Percentiles rank a stretch among this genome's conserved stretches.
Conservation (phyloP, 2,329 filamentous ascomycete species). For the Talaromyces amestolkiae region DNA sequence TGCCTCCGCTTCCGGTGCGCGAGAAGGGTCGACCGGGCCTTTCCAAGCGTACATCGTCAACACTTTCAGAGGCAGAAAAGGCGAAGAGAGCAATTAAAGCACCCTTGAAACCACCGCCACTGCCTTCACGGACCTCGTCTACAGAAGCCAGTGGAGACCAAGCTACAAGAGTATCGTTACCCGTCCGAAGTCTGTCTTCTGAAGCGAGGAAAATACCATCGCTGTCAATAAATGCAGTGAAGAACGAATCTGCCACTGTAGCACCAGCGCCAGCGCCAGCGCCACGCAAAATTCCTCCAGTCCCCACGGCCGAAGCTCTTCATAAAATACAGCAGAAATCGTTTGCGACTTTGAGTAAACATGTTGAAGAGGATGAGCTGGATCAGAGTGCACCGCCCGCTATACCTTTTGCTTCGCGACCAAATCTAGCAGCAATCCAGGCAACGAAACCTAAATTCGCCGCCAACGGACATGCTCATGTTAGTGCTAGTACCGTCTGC, state of each 20-base stretch:
- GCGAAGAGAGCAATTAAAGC: constrained; percentile 9
- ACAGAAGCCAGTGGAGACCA: background rate
- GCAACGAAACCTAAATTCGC: constrained; percentile 50
- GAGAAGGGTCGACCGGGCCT: constrained; percentile 26
- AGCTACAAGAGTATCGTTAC: constrained; percentile 4
- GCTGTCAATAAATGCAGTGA: constrained; percentile 18
- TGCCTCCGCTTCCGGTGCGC: constrained; percentile 55
- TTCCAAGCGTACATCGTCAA: constrained; percentile 23
- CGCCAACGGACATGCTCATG: constrained; percentile 20
- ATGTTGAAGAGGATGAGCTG: constrained; percentile 23
- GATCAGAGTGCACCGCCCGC: constrained; percentile 43
- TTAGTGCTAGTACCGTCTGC: constrained; percentile 50
- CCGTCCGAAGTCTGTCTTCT: constrained; percentile 9
- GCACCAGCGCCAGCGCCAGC: constrained; percentile 23
- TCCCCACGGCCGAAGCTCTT: constrained; percentile 34
- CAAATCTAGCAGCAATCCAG: constrained; percentile 58
- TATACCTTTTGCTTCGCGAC: constrained; percentile 54
- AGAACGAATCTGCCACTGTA: constrained; percentile 21
- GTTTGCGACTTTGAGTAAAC: constrained; percentile 48
- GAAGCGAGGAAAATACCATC: constrained; percentile 5
- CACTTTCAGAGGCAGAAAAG: constrained; percentile 15
- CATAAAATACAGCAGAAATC: constrained; percentile 45
- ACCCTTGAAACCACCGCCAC: constrained; percentile 8
- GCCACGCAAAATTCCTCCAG: constrained; percentile 34
- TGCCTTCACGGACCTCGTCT: constrained; percentile 16